Evolutionary conservation across 371 early-diverging fungal species (phyloP), one percentile per base, ranked within the genome.

Genomic region (Apophysomyces variabilis): DNA sequence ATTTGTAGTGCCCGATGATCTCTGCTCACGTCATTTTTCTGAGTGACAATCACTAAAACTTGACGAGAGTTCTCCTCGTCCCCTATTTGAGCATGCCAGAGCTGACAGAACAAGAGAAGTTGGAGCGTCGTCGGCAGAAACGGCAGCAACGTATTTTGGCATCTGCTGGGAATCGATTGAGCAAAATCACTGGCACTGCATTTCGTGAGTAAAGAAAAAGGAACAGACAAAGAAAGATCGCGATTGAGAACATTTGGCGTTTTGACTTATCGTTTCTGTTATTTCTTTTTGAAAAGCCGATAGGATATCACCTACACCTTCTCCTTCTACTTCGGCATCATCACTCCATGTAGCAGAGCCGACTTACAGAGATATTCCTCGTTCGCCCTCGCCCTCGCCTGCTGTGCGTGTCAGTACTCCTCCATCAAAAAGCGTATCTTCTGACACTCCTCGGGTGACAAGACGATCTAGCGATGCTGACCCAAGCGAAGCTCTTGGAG

Each of bases 61-160:
- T 26, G 32, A 26, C 32, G 32, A 26, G 3, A 26, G 32, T 26
- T 26, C 46, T 45, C n/a, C 46, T 45, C 16, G 13, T 45, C 46
- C 16, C 46, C 16, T 18, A 18, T 13, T 13, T 45, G 8, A 13
- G n/a, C 16, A 73, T 76, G 77, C 65, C 71, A 21, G 72, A 72
- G 41, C 65, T 83, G 68, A 57, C 82, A n/a, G 81, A 84, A 66
- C 84, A 82, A 63, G 82, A 79, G 62, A 85, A 85, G 66, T 62
- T 77, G 16, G 84, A 86, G 71, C 77, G 77, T 57, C 81, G 89
- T 57, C 83, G 89, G 37, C 82, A 85, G 46, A 79, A 80, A 58
- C 77, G 89, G 26, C 86, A 88, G 62, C 83, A 84, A 70, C 76
- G 74, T 61, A 88, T 88, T 58, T 72, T 87, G 36, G 84, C 85